Conservation (phyloP, 257 asterid species). For the Primulina tabacum region DNA sequence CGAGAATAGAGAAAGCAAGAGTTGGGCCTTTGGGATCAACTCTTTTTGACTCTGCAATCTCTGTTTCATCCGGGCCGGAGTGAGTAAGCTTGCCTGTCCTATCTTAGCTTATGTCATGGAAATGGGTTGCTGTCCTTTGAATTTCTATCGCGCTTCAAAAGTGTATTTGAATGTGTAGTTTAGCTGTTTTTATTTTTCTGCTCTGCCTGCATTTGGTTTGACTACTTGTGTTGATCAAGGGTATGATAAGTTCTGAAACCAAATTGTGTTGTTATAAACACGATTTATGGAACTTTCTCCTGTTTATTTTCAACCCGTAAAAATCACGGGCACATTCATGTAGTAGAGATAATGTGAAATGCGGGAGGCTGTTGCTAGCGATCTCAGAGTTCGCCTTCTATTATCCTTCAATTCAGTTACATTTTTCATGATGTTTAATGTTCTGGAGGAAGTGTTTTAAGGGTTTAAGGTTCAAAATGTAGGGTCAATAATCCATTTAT, state of each 20-base stretch:
- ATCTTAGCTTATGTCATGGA: slow-evolving; percentile 12
- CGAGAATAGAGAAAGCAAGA: slow-evolving; percentile 64
- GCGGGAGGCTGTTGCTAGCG: neutral
- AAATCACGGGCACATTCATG: neutral
- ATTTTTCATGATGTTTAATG: neutral
- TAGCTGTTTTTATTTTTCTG: neutral
- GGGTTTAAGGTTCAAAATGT: no score
- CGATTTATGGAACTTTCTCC: neutral
- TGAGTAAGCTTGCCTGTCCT: slow-evolving; percentile 89
- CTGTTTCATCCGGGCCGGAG: slow-evolving; percentile 75
- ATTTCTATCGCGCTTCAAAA: slow-evolving; percentile 10
- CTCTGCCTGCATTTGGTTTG: neutral
- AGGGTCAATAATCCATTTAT: slow-evolving; percentile 2
- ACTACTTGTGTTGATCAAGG: neutral
- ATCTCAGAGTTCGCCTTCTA: neutral
- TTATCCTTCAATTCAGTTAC: neutral
- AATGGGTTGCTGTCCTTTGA: slow-evolving; percentile 9
- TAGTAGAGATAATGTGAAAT: neutral
- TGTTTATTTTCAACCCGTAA: no score
- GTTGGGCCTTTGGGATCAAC: slow-evolving; percentile 94
- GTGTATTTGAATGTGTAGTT: neutral
- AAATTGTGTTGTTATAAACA: neutral
- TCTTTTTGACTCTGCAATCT: slow-evolving; percentile 87
- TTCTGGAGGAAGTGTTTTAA: neutral
- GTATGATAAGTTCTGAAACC: neutral